Evolutionary conservation across 208 protist genomes (phyloP).

Genomic region (Crithidia brevicula): DNA sequence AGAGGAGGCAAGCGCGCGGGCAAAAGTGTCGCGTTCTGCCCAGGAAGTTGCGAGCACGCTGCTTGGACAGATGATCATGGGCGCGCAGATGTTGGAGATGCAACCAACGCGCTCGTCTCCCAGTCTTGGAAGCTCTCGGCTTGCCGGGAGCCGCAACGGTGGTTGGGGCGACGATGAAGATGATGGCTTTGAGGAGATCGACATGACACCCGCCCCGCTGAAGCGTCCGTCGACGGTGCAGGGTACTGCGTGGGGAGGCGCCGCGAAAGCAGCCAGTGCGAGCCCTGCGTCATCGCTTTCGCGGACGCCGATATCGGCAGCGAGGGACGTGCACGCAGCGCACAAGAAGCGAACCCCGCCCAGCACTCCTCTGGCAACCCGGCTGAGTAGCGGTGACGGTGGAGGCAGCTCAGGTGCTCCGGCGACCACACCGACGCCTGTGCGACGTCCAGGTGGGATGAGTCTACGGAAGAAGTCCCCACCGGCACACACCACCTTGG

Average conservation of each 20-base stretch:
- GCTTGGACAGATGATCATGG: conserved; percentile 33
- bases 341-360: conserved; percentile 18
- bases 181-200: conserved; percentile 45
- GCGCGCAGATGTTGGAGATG: conserved; percentile 24
- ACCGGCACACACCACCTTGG: not conserved
- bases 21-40: conserved; percentile 30
- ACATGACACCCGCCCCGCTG: conserved; percentile 13
- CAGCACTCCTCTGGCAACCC: conserved; percentile 10
- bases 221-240: not conserved
- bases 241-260: not conserved
- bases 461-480: conserved; percentile 43
- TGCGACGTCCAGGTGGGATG: conserved; percentile 18
- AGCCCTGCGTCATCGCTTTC: not conserved
- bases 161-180: conserved; percentile 44
- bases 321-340: not conserved
- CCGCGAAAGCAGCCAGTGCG: not conserved
- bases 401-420: too few species aligned
- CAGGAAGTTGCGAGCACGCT: conserved; percentile 31
- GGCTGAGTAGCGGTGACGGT: not conserved
- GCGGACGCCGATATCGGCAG: not conserved
- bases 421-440: not conserved
- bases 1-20: conserved; percentile 28
- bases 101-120: too few species aligned
- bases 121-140: not conserved
- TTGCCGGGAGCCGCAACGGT: not conserved